These are phyloP conservation scores for Pichia nanzhaoensis DNA, from an alignment of 805 yeast species.

Conservation along the genomic window DNA sequence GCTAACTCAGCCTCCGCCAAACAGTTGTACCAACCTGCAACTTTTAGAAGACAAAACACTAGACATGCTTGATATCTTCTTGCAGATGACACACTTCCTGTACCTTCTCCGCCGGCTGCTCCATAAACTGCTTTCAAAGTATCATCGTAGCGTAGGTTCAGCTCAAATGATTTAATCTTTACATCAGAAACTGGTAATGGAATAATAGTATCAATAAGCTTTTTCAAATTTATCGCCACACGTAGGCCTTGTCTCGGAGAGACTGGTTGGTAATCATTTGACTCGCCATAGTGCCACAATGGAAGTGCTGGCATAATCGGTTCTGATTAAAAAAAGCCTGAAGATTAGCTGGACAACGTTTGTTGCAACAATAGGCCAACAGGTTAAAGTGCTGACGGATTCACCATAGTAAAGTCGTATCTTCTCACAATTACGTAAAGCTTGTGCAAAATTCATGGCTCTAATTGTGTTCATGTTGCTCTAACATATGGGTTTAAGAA, in stretches of 20 bases:
- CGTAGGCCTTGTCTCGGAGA: conserved; percentile 61
- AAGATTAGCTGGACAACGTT: no score
- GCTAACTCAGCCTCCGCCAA: conserved; percentile 54
- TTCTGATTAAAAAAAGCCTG: neutral
- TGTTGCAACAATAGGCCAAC: no score
- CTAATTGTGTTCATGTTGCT: no score
- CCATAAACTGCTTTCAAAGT: conserved; percentile 55
- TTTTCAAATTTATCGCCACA: conserved; percentile 67
- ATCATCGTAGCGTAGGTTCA: conserved; percentile 50
- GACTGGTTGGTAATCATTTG: conserved; percentile 37
- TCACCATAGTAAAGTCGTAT: no score
- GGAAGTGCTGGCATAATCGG: conserved; percentile 17
- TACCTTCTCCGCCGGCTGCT: conserved; percentile 78
- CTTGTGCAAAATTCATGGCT: no score
- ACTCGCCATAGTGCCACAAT: conserved; percentile 25
- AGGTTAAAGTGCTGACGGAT: no score
- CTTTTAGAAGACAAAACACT: conserved; percentile 65
- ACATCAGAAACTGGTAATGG: conserved; percentile 54
- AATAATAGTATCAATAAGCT: conserved; percentile 61
- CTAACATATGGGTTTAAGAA: no score
- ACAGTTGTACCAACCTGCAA: conserved; percentile 71
- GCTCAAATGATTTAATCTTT: conserved; percentile 44
- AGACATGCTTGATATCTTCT: conserved; percentile 61
- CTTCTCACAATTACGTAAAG: neutral
- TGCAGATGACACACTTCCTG: conserved; percentile 45